Base-by-base conservation (phyloP, 768 basidiomycete species). In the Suillus fuscotomentosus region DNA sequence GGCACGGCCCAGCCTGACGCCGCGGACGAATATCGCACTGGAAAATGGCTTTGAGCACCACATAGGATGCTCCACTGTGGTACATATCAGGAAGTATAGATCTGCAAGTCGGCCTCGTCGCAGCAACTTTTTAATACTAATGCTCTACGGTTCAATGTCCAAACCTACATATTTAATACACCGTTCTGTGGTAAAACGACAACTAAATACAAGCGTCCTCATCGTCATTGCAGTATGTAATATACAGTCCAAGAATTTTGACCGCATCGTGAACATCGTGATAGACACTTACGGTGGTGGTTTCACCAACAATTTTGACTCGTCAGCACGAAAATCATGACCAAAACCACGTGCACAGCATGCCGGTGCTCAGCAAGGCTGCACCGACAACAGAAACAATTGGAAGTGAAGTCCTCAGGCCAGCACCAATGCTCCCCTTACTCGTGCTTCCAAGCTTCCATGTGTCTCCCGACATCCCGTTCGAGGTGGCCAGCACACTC, bases 401-500 rank as follows among this genome's bases (percentile, higher is more conserved):
- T 17, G 43, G 36, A 20, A 61, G 36, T 11, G 60, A 38, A 24
- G 50, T n/a, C 43, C 43, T 43, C n/a, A 36, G 9, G 14, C 47
- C 41, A 22, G 43, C 38, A 43, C 47, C 34, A 31, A 13, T 31
- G 3, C 38, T 54, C 61, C 27, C 65, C 1, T 60, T 55, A 60
- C 73, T 72, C 42, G 75, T 76, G 47, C 73, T 77, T 11, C 71
- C 76, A 53, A 65, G 17, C 31, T 53, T 54, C 22, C 65, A 27
- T 43, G 68, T 68, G 15, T 64, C 65, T 2, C 73, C 76, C 41
- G 65, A 69, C 48, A 77, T 73, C 1, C 81, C 81, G 66, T 83
- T 82, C 36, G 75, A 75, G 13, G 81, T 81, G 34, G 75, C 72
- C 60, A 83, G 60, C 2, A 76, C 76, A 27, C 65, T 69, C 9